Evolutionary conservation across 2,329 filamentous ascomycete genomes (phyloP), one percentile per base, ranked within the genome.

Genomic region (Phialophora macrospora): DNA sequence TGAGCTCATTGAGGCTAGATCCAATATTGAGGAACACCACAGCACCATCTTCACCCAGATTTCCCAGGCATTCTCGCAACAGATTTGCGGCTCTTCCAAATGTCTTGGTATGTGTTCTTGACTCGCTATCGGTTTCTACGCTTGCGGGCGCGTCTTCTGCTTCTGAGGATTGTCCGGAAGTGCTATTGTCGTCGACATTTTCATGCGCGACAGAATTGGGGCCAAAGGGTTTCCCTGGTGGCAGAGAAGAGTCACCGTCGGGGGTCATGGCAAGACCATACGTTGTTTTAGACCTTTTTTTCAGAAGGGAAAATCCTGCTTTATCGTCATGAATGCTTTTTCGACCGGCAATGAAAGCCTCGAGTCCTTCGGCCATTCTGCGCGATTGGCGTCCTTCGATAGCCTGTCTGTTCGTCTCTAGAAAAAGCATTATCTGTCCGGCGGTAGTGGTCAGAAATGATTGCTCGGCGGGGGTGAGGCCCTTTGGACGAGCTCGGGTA

Each of bases 51-150:
- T 75, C 75, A 22, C 73, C 75, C 5, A 83, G 57, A 24, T 62
- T 52, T 46, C 79, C 79, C 9, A 85, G 73, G n/a, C 81, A 80
- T 63, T 83, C 78, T 1, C 79, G 77, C 3, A 85, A 74, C 0
- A 85, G 68, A 32, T 80, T 78, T 0, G 82, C 81, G 1, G 83
- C 83, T 24, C 82, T 77, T 12, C 75, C 73, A 62, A 84, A 84
- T 2, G 80, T 80, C 66, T 79, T 77, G 1, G 75, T 71, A 65
- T 79, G 78, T 2, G 77, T 77, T 63, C 73, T 76, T 8, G 72
- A 76, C 64, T 68, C 65, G 9, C 41, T 52, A 12, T 61, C 63
- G n/a, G 22, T 72, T 70, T 30, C 72, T 71, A 58, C 73, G 74
- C 67, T 73, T 68, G 51, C 75, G 66, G 55, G 74, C 70, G 73